phyloP scores from a whole-genome alignment of 192 early-diverging fungal genomes.

The Umbelopsis ramanniana region DNA sequence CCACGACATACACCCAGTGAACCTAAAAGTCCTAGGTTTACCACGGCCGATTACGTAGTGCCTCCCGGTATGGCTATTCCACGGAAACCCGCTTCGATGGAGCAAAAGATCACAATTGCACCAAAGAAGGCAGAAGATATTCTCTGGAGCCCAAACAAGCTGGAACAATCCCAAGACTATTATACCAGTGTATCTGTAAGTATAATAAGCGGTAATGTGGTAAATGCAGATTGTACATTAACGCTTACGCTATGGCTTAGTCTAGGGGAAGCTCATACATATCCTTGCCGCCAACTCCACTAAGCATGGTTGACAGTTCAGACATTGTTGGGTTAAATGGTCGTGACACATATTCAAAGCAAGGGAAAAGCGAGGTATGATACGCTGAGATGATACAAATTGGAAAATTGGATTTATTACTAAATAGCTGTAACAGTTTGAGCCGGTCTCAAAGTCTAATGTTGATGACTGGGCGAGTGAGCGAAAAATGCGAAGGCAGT shows the following conservation, averaged over 20 bases:
- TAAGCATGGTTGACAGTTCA: not conserved
- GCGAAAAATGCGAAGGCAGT: not conserved
- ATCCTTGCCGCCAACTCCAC: slow-evolving; percentile 3
- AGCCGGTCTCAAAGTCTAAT: slow-evolving; percentile 11
- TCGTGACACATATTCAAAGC: not conserved
- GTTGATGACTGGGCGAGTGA: not conserved
- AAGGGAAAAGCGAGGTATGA: not conserved
- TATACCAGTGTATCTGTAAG: not conserved
- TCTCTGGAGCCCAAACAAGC: not conserved
- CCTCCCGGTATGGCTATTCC: slow-evolving; percentile 12
- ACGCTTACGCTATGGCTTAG: not conserved
- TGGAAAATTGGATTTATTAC: no score
- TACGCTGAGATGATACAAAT: not conserved
- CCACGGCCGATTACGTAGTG: not conserved
- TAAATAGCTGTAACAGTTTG: not conserved
- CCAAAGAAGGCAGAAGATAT: not conserved
- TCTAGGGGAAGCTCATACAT: slow-evolving; percentile 11
- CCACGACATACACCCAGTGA: not conserved
- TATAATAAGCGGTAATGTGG: not conserved
- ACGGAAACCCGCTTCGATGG: not conserved
- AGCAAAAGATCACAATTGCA: not conserved
- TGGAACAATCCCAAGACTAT: not conserved
- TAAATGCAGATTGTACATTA: not conserved
- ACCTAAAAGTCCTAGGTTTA: not conserved
- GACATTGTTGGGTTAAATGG: not conserved